Evolutionary conservation across 1,139 yeast species (phyloP), one percentile per base, ranked within the genome.

Genomic region (Candida gigantensis): DNA sequence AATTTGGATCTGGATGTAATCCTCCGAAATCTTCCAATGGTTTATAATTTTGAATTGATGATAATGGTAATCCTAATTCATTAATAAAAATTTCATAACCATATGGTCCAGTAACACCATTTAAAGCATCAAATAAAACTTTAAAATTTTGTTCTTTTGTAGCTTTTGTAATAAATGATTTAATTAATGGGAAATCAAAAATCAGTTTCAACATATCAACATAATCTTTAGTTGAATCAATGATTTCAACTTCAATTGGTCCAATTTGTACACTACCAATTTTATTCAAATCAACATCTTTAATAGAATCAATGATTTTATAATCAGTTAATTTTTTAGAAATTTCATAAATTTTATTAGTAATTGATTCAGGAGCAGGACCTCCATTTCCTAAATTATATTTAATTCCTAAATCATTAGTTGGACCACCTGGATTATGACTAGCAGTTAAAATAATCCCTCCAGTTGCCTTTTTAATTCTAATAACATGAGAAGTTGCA

Each of bases 351-450:
- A 92, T 92, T 62, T 81, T 78, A 66, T 94, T 77, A 18, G 98
- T 92, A 44, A 92, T 94, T 13, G 84, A 69, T 62, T 92, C 98
- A 4, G 98, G 98, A n/a, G 98, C 98, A 27, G 98, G 98, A 2
- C 97, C 98, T 47, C 98, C 98, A 56, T 92, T 90, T 45, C 87
- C 79, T 62, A 94, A 72, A 63, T 92, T 92, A 72, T 92, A 92
- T 70, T 92, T 92, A 70, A 92, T 92, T 41, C 98, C 98, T 61
- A 90, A 77, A 58, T 92, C 98, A 46, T 87, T 81, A 24, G 74
- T 66, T 42, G 97, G 97, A 5, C 97, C 97, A 59, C 98, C 98
- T n/a, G 98, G 98, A 64, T 92, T 92, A 65, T 92, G 98, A 24
- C 96, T 85, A 3, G 98, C 98, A 14, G 98, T 92, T 55, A 92